Percentiles rank a stretch among this genome's conserved stretches.
Conservation (phyloP, 1,139 yeast genomes). For the Kodamaea alishanica region DNA sequence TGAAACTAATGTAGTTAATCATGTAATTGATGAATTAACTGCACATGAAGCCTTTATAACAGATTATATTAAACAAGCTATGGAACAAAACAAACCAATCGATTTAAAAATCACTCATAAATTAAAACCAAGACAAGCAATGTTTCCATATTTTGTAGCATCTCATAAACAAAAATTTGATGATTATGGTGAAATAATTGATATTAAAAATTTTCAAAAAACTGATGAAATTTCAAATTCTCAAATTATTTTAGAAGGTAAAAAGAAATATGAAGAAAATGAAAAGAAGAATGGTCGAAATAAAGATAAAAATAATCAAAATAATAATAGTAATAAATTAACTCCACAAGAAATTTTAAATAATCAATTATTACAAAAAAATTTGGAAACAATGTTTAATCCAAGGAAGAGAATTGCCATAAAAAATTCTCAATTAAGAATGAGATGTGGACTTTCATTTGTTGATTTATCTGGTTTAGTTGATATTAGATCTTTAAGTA, state of each 20-base stretch:
- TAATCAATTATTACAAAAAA: conserved; percentile 39
- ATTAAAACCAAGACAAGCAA: conserved; percentile 60
- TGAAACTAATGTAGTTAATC: background rate
- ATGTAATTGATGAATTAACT: conserved; percentile 29
- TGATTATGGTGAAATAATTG: conserved; percentile 79
- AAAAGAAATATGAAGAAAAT: conserved; percentile 25
- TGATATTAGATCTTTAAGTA: conserved; percentile 75
- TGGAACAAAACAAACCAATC: conserved; percentile 40
- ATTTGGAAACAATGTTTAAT: conserved; percentile 54
- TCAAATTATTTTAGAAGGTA: conserved; percentile 31
- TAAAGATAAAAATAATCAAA: conserved; percentile 16
- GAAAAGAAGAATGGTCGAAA: conserved; percentile 37
- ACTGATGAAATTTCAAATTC: conserved; percentile 48
- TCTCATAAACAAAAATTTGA: conserved; percentile 58
- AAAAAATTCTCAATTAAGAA: conserved; percentile 33
- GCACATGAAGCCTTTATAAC: conserved; percentile 42
- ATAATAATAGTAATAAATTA: conserved; percentile 25
- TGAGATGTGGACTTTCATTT: conserved; percentile 71
- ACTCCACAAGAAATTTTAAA: conserved; percentile 47
- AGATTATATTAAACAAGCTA: conserved; percentile 36
- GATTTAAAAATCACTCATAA: conserved; percentile 64
- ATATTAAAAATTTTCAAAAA: conserved; percentile 59
- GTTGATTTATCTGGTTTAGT: conserved; percentile 84
- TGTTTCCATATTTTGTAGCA: conserved; percentile 68
- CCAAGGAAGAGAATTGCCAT: conserved; percentile 49